Conservation (phyloP, 129 eudicot genomes). For the Flaveria sonorensis region DNA sequence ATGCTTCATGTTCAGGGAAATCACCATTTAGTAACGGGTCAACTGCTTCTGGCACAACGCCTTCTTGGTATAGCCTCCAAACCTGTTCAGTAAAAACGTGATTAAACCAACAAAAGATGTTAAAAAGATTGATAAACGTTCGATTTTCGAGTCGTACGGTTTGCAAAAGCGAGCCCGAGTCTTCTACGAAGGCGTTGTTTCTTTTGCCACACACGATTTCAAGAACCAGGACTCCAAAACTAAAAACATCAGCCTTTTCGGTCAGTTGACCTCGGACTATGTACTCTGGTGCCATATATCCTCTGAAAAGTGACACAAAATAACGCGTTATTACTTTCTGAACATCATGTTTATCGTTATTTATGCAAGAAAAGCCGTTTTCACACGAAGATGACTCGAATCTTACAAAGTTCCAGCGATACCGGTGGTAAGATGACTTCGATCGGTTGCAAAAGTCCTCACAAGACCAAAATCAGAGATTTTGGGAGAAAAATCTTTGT, state of each 20-base stretch:
- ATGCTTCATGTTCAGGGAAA: slow-evolving; percentile 51
- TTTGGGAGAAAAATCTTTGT: slow-evolving; percentile 56
- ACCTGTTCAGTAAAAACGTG: slow-evolving; percentile 32
- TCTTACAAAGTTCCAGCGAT: slow-evolving; percentile 90
- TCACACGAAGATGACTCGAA: neutral
- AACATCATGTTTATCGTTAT: neutral
- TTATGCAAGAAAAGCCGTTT: neutral
- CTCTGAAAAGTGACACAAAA: slow-evolving; percentile 42
- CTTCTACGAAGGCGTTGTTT: slow-evolving; percentile 62
- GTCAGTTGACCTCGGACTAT: slow-evolving; percentile 81
- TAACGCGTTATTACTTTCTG: neutral
- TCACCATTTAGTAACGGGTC: slow-evolving; percentile 52
- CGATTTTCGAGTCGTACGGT: slow-evolving; percentile 42
- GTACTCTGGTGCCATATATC: slow-evolving; percentile 89
- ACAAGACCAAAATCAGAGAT: slow-evolving; percentile 87
- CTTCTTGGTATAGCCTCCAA: slow-evolving; percentile 60
- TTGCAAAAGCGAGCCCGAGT: slow-evolving; percentile 62
- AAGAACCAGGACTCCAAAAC: slow-evolving; percentile 75
- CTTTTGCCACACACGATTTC: slow-evolving; percentile 65
- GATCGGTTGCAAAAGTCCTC: slow-evolving; percentile 64
- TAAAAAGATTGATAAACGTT: neutral
- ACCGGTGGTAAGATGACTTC: slow-evolving; percentile 84
- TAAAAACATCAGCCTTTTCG: slow-evolving; percentile 78
- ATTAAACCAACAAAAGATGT: neutral
- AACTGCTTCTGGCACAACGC: slow-evolving; percentile 40